Evolutionary conservation across 768 basidiomycete species (phyloP).

Genomic region (Boletus insuetus): DNA sequence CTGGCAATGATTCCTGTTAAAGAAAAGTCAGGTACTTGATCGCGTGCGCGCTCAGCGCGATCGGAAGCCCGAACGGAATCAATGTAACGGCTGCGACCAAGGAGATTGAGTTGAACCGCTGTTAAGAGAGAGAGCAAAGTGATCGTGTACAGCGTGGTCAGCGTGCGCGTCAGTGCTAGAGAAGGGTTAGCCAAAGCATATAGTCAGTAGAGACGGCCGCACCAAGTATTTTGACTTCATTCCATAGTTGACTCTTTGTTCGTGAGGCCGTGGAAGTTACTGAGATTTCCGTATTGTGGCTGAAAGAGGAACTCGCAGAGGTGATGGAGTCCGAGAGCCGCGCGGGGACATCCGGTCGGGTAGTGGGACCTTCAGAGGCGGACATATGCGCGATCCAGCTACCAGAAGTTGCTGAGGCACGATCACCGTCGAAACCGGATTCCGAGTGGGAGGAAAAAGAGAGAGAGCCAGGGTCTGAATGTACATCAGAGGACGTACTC

Average conservation of each 20-base stretch:
- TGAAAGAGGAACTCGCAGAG: slow-evolving; percentile 36
- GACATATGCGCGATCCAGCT: slow-evolving; percentile 48
- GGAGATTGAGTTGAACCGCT: slow-evolving; percentile 77
- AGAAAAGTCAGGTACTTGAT: slow-evolving; percentile 33
- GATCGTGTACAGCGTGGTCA: slow-evolving; percentile 84
- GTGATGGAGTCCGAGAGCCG: slow-evolving; percentile 43
- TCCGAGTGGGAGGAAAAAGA: slow-evolving; percentile 41
- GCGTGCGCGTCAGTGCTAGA: slow-evolving; percentile 80
- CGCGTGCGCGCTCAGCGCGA: slow-evolving; percentile 53
- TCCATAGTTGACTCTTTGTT: slow-evolving; percentile 86
- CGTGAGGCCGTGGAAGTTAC: slow-evolving; percentile 29
- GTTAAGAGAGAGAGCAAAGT: slow-evolving; percentile 87
- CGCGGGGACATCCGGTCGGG: slow-evolving; percentile 9
- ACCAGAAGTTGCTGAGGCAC: slow-evolving; percentile 32
- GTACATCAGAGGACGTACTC: slow-evolving; percentile 39
- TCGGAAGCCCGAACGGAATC: slow-evolving; percentile 61
- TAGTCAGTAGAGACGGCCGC: slow-evolving; percentile 41
- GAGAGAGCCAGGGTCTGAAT: slow-evolving; percentile 43
- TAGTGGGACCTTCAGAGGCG: slow-evolving; percentile 2
- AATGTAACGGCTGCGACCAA: slow-evolving; percentile 81
- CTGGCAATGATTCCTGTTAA: slow-evolving; percentile 22
- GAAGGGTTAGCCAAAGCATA: slow-evolving; percentile 2
- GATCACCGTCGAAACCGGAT: slow-evolving; percentile 38
- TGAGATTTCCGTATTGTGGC: slow-evolving; percentile 14
- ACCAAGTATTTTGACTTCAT: slow-evolving; percentile 80